A percentile compares a stretch with the other conserved stretches of the same genome.
phyloP scores from a whole-genome alignment of 768 basidiomycete species.

The Boletus vinaceobasis region DNA sequence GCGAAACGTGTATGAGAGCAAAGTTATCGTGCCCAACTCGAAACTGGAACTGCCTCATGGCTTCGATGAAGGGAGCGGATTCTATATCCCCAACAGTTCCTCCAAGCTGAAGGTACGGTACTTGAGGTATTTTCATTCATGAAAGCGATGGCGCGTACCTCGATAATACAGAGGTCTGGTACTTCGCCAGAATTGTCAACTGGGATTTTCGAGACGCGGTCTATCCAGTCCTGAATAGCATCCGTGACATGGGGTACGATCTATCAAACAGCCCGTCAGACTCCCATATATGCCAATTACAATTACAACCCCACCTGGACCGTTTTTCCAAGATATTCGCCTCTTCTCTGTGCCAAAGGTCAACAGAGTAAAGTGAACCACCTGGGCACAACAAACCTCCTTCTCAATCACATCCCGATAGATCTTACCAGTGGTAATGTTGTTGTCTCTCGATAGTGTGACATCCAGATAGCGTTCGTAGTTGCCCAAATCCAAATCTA shows the following conservation, averaged over 20 bases:
- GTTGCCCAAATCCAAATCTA: conserved; percentile 96
- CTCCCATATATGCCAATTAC: neutral
- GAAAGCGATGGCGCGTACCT: conserved; percentile 50
- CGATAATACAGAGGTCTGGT: conserved; percentile 96
- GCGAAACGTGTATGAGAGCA: conserved; percentile 92
- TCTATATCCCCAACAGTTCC: conserved; percentile 99
- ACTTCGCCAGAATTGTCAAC: conserved; percentile 91
- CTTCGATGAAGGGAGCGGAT: conserved; percentile 96
- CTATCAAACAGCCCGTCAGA: conserved; percentile 35
- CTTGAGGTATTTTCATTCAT: conserved; percentile 4
- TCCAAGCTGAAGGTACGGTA: conserved; percentile 61
- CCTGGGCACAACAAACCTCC: conserved; percentile 62
- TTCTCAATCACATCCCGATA: conserved; percentile 96
- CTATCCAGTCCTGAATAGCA: conserved; percentile 98
- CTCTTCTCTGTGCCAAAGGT: conserved; percentile 52
- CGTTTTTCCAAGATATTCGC: conserved; percentile 93
- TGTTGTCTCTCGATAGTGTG: conserved; percentile 91
- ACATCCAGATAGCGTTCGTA: conserved; percentile 98
- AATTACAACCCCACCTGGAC: conserved; percentile 64
- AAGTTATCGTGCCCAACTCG: conserved; percentile 96
- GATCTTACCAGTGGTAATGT: conserved; percentile 98
- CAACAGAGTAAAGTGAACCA: conserved; percentile 6
- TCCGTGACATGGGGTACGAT: conserved; percentile 96
- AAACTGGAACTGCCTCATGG: conserved; percentile 99
- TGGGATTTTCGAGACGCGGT: conserved; percentile 90